Percentiles rank a stretch among this genome's conserved stretches.
Conservation (phyloP, 1,284 basidiomycete genomes). For the Sporisorium scitamineum region DNA sequence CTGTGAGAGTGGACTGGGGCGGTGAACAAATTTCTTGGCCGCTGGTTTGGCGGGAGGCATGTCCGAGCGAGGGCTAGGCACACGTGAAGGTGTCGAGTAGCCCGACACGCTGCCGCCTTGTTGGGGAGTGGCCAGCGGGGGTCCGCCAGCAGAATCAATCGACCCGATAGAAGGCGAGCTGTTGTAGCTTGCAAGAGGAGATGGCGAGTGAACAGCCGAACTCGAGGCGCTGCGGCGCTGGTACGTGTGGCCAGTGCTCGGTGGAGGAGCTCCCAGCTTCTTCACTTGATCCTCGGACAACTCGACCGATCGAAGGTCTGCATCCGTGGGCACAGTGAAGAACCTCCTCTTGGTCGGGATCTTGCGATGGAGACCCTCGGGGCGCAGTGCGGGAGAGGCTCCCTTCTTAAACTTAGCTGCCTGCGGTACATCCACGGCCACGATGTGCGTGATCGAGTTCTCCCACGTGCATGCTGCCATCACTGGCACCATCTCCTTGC, state of each 20-base stretch:
- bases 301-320: constrained; percentile 45
- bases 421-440: constrained; percentile 46
- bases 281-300: constrained; percentile 34
- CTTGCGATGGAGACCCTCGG: constrained; percentile 34
- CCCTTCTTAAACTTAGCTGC: constrained; percentile 48
- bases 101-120: constrained; percentile 17
- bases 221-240: background rate
- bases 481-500: constrained; percentile 50
- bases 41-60: constrained; percentile 17
- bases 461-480: constrained; percentile 60
- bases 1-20: constrained; percentile 44
- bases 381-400: constrained; percentile 18
- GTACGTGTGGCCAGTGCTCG: background rate
- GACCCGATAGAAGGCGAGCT: constrained; percentile 17
- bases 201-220: background rate
- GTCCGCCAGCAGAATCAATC: constrained; percentile 4
- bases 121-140: constrained; percentile 17
- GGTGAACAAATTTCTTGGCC: constrained; percentile 30
- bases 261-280: constrained; percentile 7
- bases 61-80: constrained; percentile 27
- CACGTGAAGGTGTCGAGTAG: constrained; percentile 27
- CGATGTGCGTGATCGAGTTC: constrained; percentile 44
- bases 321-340: constrained; percentile 51
- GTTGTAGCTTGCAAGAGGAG: constrained; percentile 5
- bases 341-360: constrained; percentile 39